These are phyloP conservation scores for Aspergillus fischeri DNA, from an alignment of 2,329 filamentous ascomycete species.

Conservation along the genomic window DNA sequence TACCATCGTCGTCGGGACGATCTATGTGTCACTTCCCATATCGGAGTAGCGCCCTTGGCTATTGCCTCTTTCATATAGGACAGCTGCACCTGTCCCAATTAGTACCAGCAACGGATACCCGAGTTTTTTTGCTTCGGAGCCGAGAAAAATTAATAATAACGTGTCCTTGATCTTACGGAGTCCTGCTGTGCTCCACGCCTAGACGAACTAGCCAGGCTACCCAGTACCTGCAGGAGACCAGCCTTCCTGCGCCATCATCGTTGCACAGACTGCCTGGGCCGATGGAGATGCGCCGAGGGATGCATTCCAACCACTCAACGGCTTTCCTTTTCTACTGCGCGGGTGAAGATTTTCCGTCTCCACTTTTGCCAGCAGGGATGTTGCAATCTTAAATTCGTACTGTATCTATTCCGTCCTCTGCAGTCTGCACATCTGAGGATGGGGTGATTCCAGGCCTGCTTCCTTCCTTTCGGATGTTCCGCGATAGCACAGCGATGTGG, in stretches of 20 bases:
- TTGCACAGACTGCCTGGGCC: neutral
- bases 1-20: neutral
- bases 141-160: neutral
- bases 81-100: neutral
- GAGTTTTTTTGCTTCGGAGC: neutral
- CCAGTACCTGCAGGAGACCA: neutral
- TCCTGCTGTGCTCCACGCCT: no score
- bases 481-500: neutral
- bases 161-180: no score
- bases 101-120: neutral
- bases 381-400: neutral
- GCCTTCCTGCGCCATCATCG: neutral
- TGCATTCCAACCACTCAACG: neutral
- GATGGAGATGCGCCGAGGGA: neutral
- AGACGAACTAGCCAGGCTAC: no score
- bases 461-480: neutral
- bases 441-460: neutral
- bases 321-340: neutral
- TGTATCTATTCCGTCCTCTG: neutral
- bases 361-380: neutral
- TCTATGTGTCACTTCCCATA: neutral
- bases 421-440: neutral
- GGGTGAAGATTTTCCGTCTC: neutral
- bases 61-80: neutral
- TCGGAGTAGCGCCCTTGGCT: neutral